Base-by-base conservation (phyloP, 2,329 filamentous ascomycete genomes). In the Ophiobolus disseminans region DNA sequence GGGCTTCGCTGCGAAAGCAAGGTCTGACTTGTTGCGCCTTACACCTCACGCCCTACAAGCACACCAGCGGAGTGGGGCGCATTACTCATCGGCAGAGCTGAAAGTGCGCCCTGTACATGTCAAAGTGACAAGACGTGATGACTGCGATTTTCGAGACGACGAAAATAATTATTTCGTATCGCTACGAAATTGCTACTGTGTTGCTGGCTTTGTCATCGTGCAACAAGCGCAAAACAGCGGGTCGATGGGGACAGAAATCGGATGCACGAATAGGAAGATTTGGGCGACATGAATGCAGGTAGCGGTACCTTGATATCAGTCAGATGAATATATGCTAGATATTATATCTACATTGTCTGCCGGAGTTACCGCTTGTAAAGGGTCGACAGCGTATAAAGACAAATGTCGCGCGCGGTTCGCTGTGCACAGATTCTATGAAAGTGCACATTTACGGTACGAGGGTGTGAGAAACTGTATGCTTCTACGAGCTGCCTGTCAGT, bases 381-480 rank as follows among this genome's bases (percentile, higher is more conserved):
- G 1, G 45, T 40, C 32, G 67, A 51, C 37, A 68, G 40, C 3
- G 53, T 59, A 57, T 64, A 52, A 65, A 66, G 48, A n/a, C n/a
- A n/a, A 69, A 69, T 2, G 55, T 65, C 16, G 61, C 58, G 19
- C 50, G 55, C 2, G 58, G 63, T 37, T 55, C 45, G 5, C 50
- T 48, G 22, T 62, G 56, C 1, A 41, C 42, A 2, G 55, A 30
- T 40, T 58, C 53, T 2, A 65, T 71, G n/a, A n/a, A n/a, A n/a
- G n/a, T n/a, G n/a, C n/a, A n/a, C n/a, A n/a, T n/a, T n/a, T 6
- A 61, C 55, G 34, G 69, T 69, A 36, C 80, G 82, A 40, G 78
- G 73, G 28, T 73, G 64, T 2, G 74, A 71, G 68, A 80, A 85
- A 59, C 78, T 75, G 14, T 83, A 81, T 19, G 80, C 77, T 7